A percentile compares a stretch with the other conserved stretches of the same genome.
These are phyloP conservation scores for Bipolaris gigantea DNA, from an alignment of 2,329 filamentous ascomycete species.

Conservation along the genomic window DNA sequence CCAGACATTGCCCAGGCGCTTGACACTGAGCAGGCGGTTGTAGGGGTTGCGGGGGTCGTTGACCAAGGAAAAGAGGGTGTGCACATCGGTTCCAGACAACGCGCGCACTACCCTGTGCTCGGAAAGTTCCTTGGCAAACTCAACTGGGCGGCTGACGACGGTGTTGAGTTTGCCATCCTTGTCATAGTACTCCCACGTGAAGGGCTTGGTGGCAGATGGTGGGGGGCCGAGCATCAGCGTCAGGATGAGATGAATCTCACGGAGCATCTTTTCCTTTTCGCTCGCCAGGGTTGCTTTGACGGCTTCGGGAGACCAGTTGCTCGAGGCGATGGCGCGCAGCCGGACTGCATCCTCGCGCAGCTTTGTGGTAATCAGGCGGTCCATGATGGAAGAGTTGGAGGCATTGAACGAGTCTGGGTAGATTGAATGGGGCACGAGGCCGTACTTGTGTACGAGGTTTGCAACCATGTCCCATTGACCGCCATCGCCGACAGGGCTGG, in stretches of 20 bases:
- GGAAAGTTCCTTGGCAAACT: slow-evolving; percentile 71
- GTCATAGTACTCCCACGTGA: slow-evolving; percentile 80
- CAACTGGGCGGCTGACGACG: slow-evolving; percentile 66
- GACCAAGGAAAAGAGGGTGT: slow-evolving; percentile 76
- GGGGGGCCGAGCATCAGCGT: slow-evolving; percentile 81
- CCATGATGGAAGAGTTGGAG: slow-evolving; percentile 68
- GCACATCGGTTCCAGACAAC: slow-evolving; percentile 62
- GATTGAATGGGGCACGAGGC: slow-evolving; percentile 77
- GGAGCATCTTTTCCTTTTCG: slow-evolving; percentile 73
- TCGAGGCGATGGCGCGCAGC: slow-evolving; percentile 61
- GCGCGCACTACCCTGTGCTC: slow-evolving; percentile 61
- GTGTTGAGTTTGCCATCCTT: slow-evolving; percentile 65
- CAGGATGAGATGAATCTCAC: slow-evolving; percentile 78
- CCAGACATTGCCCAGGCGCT: slow-evolving; percentile 78
- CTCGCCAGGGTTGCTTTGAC: slow-evolving; percentile 48
- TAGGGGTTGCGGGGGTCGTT: slow-evolving; percentile 82
- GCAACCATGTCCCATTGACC: slow-evolving; percentile 93
- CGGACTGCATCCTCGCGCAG: slow-evolving; percentile 81
- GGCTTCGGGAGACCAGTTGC: slow-evolving; percentile 41
- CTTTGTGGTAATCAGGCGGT: slow-evolving; percentile 77
- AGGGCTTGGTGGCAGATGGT: slow-evolving; percentile 67
- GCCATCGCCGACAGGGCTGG: slow-evolving; percentile 73
- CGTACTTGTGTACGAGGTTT: slow-evolving; percentile 84
- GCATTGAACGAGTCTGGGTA: slow-evolving; percentile 86
- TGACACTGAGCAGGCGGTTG: slow-evolving; percentile 72